These are phyloP conservation scores for Pseudoperonospora humuli DNA, from an alignment of 352 stramenopile species.

Conservation along the genomic window DNA sequence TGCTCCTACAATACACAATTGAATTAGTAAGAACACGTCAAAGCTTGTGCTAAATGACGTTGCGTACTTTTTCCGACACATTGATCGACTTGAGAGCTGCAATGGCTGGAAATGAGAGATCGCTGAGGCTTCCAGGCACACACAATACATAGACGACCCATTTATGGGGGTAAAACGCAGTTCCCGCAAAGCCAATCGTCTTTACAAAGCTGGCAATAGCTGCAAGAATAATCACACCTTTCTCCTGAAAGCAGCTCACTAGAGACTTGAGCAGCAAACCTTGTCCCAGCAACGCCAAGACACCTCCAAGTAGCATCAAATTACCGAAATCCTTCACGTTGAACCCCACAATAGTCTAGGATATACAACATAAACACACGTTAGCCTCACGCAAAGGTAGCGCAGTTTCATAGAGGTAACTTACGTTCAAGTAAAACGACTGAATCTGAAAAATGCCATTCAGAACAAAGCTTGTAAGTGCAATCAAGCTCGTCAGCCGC, in stretches of 20 bases:
- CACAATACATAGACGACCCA: slow-evolving; percentile 47
- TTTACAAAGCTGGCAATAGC: slow-evolving; percentile 40
- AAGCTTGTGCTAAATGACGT: background rate
- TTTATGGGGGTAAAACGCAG: slow-evolving; percentile 53
- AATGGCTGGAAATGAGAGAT: slow-evolving; percentile 57
- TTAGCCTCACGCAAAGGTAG: background rate
- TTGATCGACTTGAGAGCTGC: slow-evolving; percentile 28
- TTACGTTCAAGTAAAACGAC: slow-evolving; percentile 72
- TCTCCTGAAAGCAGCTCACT: slow-evolving; percentile 58
- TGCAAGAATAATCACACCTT: slow-evolving; percentile 60
- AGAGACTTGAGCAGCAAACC: slow-evolving; percentile 49
- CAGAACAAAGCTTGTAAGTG: slow-evolving; percentile 54
- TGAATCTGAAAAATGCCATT: slow-evolving; percentile 58
- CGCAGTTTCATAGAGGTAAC: background rate
- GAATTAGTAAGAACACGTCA: background rate
- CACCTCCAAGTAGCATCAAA: slow-evolving; percentile 50
- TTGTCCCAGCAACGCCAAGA: slow-evolving; percentile 52
- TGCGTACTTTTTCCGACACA: slow-evolving; percentile 37
- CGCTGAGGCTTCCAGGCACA: slow-evolving; percentile 33
- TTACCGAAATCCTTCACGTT: slow-evolving; percentile 57
- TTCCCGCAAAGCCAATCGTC: slow-evolving; percentile 29
- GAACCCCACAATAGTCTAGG: slow-evolving; percentile 60
- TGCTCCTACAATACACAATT: slow-evolving; percentile 35
- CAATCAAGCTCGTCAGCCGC: slow-evolving; percentile 54
- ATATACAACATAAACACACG: background rate